phyloP scores from a whole-genome alignment of 352 stramenopile genomes.

The Phytophthora crassamura region DNA sequence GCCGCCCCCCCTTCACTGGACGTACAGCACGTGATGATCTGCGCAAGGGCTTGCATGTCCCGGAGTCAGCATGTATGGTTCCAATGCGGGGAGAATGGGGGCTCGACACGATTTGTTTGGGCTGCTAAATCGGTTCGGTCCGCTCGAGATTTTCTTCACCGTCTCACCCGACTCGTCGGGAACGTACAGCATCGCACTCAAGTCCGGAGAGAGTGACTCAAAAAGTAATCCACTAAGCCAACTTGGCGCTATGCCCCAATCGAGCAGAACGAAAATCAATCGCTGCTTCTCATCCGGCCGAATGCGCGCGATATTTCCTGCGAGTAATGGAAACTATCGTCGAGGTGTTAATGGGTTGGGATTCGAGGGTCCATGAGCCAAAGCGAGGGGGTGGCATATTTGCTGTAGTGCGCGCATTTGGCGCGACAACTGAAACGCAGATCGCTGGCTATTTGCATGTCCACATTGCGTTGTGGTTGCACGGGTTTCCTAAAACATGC shows the following conservation, averaged over 20 bases:
- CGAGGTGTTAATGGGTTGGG: neutral
- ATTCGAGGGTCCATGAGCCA: neutral
- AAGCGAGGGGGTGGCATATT: neutral
- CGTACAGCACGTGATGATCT: conserved; percentile 20
- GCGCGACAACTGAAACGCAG: neutral
- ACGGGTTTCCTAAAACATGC: neutral
- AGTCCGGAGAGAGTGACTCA: neutral
- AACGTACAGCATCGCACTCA: conserved; percentile 5
- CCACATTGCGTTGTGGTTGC: neutral
- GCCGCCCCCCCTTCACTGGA: neutral
- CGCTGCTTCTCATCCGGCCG: neutral
- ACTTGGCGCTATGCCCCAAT: conserved; percentile 1
- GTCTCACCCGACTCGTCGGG: conserved; percentile 26
- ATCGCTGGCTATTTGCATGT: neutral
- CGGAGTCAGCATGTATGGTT: conserved; percentile 21
- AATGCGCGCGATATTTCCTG: neutral
- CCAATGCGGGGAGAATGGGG: conserved; percentile 17
- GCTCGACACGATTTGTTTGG: conserved; percentile 30
- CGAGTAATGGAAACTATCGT: neutral
- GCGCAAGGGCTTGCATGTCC: conserved; percentile 11
- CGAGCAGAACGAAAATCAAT: conserved; percentile 4
- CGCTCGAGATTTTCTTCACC: conserved; percentile 33
- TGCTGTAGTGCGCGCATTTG: neutral
- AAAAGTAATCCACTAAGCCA: neutral
- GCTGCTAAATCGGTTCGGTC: conserved; percentile 23